Conservation (phyloP, 2,329 filamentous ascomycete genomes). For the Aspergillus tanneri region DNA sequence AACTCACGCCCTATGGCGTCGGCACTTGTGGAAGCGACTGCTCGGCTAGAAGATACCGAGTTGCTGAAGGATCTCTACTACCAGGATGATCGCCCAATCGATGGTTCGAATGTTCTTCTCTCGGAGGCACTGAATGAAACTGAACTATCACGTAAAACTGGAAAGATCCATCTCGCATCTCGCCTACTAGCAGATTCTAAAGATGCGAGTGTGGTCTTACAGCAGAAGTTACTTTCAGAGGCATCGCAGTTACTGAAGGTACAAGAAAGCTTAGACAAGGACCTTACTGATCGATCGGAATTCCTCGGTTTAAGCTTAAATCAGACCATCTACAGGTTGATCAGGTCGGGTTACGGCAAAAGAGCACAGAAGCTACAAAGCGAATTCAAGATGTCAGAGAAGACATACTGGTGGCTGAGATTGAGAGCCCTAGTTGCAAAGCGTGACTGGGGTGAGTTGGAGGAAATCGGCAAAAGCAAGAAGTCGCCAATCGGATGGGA, state of each 20-base stretch:
- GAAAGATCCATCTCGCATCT: constrained; percentile 84
- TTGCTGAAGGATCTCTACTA: constrained; percentile 96
- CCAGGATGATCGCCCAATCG: constrained; percentile 86
- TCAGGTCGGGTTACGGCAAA: constrained; percentile 76
- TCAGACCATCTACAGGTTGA: constrained; percentile 86
- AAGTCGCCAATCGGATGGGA: constrained; percentile 97
- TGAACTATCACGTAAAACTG: constrained; percentile 66
- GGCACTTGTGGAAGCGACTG: constrained; percentile 83
- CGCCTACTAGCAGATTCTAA: constrained; percentile 82
- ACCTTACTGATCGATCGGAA: constrained; percentile 61
- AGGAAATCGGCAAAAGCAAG: constrained; percentile 71
- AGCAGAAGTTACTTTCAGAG: constrained; percentile 75
- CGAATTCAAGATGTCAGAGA: constrained; percentile 92
- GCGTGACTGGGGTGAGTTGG: constrained; percentile 87
- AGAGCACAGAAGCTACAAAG: constrained; percentile 82
- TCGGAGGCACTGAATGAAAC: constrained; percentile 76
- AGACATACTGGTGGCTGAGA: constrained; percentile 82
- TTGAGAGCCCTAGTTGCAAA: constrained; percentile 85
- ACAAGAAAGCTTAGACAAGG: constrained; percentile 83
- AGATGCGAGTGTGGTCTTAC: constrained; percentile 64
- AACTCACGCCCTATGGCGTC: constrained; percentile 82
- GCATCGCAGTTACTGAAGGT: constrained; percentile 75
- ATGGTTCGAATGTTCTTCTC: constrained; percentile 84
- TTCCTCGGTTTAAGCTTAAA: constrained; percentile 86
- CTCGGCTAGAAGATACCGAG: constrained; percentile 72